Conservation (phyloP, 2,329 filamentous ascomycete species). For the Orbilia ellipsospora region DNA sequence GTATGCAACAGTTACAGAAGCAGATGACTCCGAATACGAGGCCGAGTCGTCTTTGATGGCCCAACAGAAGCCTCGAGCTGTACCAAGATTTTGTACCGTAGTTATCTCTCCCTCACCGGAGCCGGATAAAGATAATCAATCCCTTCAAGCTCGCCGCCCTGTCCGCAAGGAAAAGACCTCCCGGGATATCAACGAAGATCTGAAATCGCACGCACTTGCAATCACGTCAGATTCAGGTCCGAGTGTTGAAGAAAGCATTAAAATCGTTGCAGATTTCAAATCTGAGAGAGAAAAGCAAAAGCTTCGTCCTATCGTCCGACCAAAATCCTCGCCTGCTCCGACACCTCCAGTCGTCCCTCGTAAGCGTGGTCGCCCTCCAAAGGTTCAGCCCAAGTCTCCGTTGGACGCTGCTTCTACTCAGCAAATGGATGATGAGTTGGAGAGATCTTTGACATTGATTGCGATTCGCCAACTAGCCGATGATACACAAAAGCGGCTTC, state of each 20-base stretch:
- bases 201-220: not conserved
- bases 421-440: not conserved
- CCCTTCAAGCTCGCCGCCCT: not conserved
- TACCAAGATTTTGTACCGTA: constrained; percentile 9
- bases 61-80: constrained; percentile 7
- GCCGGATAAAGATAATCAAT: no score
- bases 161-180: not conserved
- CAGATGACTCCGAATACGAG: not conserved
- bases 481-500: constrained; percentile 1
- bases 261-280: constrained; percentile 11
- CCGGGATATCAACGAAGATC: not conserved
- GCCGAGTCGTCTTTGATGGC: constrained; percentile 22
- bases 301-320: not conserved
- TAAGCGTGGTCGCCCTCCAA: constrained; percentile 21
- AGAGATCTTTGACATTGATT: not conserved
- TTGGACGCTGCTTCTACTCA: not conserved
- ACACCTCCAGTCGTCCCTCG: not conserved
- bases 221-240: not conserved
- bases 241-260: not conserved
- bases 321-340: not conserved
- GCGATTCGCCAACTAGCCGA: not conserved
- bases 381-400: constrained; percentile 11
- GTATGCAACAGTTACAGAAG: not conserved
- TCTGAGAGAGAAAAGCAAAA: constrained; percentile 15
- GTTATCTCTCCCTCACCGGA: not conserved